A percentile compares a stretch with the other conserved stretches of the same genome.
phyloP scores from a whole-genome alignment of 2,329 filamentous ascomycete genomes.

The Tolypocladium capitatum region DNA sequence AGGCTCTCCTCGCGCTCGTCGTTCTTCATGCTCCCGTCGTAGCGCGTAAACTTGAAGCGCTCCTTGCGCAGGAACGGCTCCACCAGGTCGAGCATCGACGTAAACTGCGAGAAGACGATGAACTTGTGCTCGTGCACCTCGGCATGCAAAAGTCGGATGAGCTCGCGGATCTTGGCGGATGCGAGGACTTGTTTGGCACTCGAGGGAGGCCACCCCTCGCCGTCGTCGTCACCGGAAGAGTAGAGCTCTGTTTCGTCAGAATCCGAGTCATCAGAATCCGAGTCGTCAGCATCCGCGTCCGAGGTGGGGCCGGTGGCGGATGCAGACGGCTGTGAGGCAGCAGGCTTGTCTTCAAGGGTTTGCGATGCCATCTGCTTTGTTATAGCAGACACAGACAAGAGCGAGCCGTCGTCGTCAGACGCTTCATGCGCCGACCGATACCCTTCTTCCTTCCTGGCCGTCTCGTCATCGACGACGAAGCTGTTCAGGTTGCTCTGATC shows the following conservation, averaged over 20 bases:
- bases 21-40: slow-evolving; percentile 92
- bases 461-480: slow-evolving; percentile 41
- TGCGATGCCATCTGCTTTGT: slow-evolving; percentile 24
- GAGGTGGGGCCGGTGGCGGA: slow-evolving; percentile 12
- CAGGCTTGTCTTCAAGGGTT: slow-evolving; percentile 16
- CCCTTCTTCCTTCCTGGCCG: slow-evolving; percentile 18
- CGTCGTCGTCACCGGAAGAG: slow-evolving; percentile 18
- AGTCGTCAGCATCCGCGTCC: slow-evolving; percentile 15
- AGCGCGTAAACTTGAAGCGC: slow-evolving; percentile 69
- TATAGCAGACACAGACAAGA: slow-evolving; percentile 21
- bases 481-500: slow-evolving; percentile 40
- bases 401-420: slow-evolving; percentile 18
- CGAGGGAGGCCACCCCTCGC: slow-evolving; percentile 17
- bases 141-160: slow-evolving; percentile 65
- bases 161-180: slow-evolving; percentile 84
- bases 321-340: slow-evolving; percentile 1
- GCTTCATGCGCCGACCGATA: slow-evolving; percentile 12
- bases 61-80: slow-evolving; percentile 75
- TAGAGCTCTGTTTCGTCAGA: slow-evolving; percentile 27
- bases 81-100: slow-evolving; percentile 91
- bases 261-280: slow-evolving; percentile 9
- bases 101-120: slow-evolving; percentile 98
- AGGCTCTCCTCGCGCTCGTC: slow-evolving; percentile 83
- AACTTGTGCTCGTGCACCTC: slow-evolving; percentile 83
- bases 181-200: slow-evolving; percentile 33